A percentile compares a stretch with the other conserved stretches of the same genome.
These are phyloP conservation scores for Endocalyx cinctus DNA, from an alignment of 2,329 filamentous ascomycete genomes.

Conservation along the genomic window DNA sequence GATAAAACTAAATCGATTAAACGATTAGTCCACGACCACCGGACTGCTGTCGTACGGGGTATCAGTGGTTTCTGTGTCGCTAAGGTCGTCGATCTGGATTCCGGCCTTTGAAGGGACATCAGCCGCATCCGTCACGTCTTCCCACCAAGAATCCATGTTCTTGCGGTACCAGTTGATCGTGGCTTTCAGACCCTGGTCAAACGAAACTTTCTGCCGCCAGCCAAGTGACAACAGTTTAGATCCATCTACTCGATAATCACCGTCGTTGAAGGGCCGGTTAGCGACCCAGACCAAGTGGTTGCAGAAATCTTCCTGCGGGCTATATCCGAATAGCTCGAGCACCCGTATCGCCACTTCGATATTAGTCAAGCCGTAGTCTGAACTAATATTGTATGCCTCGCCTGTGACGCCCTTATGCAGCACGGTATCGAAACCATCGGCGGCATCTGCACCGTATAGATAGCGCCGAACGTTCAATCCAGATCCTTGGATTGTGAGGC, in stretches of 20 bases:
- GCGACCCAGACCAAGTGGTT: constrained; percentile 1
- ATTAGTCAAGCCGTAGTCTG: constrained; percentile 1
- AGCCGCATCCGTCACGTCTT: neutral
- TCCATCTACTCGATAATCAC: constrained; percentile 1
- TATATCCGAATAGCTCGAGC: constrained; percentile 1
- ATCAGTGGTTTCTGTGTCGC: no score
- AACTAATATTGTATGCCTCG: constrained; percentile 3
- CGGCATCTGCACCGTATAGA: constrained; percentile 1
- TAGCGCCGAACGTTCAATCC: constrained; percentile 2
- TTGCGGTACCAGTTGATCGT: constrained; percentile 2
- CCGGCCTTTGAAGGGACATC: no score
- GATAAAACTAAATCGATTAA: no score
- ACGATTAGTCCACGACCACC: no score
- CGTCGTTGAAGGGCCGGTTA: constrained; percentile 2
- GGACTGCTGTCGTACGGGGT: no score
- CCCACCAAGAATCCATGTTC: constrained; percentile 2
- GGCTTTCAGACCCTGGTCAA: neutral
- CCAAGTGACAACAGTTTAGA: constrained; percentile 1
- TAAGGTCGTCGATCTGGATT: no score
- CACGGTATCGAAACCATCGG: constrained; percentile 3
- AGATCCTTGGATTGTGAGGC: constrained; percentile 1
- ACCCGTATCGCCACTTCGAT: constrained; percentile 1
- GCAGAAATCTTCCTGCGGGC: constrained; percentile 1
- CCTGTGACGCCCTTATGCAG: constrained; percentile 1
- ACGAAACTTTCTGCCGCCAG: neutral